phyloP scores from a whole-genome alignment of 495 filamentous ascomycete genomes.

The Umbilicaria muhlenbergii region DNA sequence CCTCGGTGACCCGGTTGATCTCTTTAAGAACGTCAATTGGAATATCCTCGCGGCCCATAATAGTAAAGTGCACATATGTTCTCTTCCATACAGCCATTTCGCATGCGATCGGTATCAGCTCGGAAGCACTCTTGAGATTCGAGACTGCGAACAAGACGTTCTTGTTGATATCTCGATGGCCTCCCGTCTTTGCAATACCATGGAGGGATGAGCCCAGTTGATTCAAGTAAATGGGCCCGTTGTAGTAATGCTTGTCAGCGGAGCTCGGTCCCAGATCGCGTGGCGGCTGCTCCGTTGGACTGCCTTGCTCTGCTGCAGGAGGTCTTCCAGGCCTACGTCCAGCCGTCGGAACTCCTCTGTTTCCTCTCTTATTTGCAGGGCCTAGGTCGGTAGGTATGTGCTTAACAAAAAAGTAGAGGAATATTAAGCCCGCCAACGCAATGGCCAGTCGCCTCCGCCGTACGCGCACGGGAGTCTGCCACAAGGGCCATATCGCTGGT shows the following conservation, averaged over 20 bases:
- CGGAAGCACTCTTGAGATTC: slow-evolving; percentile 32
- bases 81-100: slow-evolving; percentile 29
- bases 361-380: slow-evolving; percentile 14
- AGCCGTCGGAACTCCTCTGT: slow-evolving; percentile 4
- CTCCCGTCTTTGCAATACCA: slow-evolving; percentile 19
- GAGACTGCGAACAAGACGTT: slow-evolving; percentile 36
- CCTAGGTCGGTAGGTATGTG: slow-evolving; percentile 32
- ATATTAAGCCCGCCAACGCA: slow-evolving; percentile 23
- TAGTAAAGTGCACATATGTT: slow-evolving; percentile 36
- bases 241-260: slow-evolving; percentile 28
- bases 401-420: slow-evolving; percentile 37
- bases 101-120: slow-evolving; percentile 37
- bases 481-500: slow-evolving; percentile 16
- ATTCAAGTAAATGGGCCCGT: slow-evolving; percentile 40
- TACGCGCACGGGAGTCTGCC: slow-evolving; percentile 13
- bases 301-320: slow-evolving; percentile 4
- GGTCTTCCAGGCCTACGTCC: slow-evolving; percentile 4
- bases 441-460: slow-evolving; percentile 31
- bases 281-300: slow-evolving; percentile 6
- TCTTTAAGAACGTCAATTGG: slow-evolving; percentile 32
- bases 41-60: slow-evolving; percentile 38
- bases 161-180: slow-evolving; percentile 17
- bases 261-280: slow-evolving; percentile 7
- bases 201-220: slow-evolving; percentile 34
- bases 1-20: slow-evolving; percentile 31